These are phyloP conservation scores for Goniomonas avonlea DNA, from an alignment of 78 protist species.

Conservation along the genomic window DNA sequence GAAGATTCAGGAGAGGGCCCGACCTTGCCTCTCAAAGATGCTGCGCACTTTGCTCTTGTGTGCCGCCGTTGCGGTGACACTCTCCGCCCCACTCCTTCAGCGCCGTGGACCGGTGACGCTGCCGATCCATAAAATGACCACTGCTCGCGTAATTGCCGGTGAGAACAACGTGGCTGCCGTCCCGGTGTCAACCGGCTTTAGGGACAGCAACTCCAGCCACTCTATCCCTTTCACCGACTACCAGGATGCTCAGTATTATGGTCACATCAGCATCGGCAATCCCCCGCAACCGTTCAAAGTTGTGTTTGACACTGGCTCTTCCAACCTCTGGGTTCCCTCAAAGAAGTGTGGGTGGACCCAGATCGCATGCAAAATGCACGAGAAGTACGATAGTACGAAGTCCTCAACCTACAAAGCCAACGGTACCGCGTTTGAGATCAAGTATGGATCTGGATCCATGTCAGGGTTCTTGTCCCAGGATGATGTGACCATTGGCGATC, in stretches of 20 bases:
- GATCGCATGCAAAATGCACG: background rate
- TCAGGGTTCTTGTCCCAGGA: conserved; percentile 51
- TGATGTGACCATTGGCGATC: background rate
- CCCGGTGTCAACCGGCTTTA: background rate
- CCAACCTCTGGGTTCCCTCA: conserved; percentile 6
- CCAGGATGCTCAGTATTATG: background rate
- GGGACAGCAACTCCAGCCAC: background rate
- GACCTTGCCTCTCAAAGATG: too few relatives aligned
- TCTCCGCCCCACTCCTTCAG: too few relatives aligned
- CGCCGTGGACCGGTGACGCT: too few relatives aligned
- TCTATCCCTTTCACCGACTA: background rate
- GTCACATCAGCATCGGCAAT: conserved; percentile 6
- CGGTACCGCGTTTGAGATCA: conserved; percentile 73
- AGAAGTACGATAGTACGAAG: conserved; percentile 56
- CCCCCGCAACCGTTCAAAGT: conserved; percentile 23
- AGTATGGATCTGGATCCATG: conserved; percentile 84
- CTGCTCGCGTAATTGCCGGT: too few relatives aligned
- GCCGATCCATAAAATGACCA: too few relatives aligned
- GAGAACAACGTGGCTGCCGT: too few relatives aligned
- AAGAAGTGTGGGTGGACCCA: background rate
- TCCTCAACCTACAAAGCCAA: conserved; percentile 69
- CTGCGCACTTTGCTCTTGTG: too few relatives aligned
- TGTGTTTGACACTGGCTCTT: conserved; percentile 19
- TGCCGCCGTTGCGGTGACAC: too few relatives aligned
- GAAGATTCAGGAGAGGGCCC: too few relatives aligned